These are phyloP conservation scores for Cladosporium halotolerans DNA, from an alignment of 2,329 filamentous ascomycete genomes.

Conservation along the genomic window DNA sequence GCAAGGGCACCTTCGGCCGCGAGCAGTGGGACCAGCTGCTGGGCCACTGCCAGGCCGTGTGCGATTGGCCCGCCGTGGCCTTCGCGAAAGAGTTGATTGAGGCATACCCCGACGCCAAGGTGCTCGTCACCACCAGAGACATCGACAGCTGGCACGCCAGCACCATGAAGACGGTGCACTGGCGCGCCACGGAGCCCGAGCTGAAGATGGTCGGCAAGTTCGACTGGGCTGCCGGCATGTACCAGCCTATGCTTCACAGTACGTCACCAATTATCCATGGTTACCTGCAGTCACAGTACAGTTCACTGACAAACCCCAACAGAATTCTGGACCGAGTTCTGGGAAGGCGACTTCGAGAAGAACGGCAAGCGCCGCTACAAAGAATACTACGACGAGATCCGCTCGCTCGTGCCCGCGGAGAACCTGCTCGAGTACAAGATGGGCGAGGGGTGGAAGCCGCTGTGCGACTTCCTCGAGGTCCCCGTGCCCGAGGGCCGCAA, in stretches of 20 bases:
- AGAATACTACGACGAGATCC: conserved; percentile 50
- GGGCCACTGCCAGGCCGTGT: conserved; percentile 59
- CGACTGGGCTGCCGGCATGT: conserved; percentile 61
- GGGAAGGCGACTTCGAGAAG: conserved; percentile 60
- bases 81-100: conserved; percentile 66
- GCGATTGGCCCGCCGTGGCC: conserved; percentile 61
- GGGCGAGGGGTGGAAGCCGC: conserved; percentile 48
- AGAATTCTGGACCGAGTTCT: conserved; percentile 62
- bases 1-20: conserved; percentile 55
- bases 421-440: conserved; percentile 50
- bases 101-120: conserved; percentile 66
- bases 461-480: conserved; percentile 50
- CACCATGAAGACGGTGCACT: conserved; percentile 62
- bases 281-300: not conserved
- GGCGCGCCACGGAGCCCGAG: conserved; percentile 60
- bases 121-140: conserved; percentile 61
- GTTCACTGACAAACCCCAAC: conserved; percentile 11
- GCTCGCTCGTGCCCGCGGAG: conserved; percentile 41
- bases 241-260: conserved; percentile 62
- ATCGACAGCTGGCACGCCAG: conserved; percentile 59
- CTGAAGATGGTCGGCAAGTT: conserved; percentile 48
- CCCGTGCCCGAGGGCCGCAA: conserved; percentile 43
- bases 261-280: conserved; percentile 13
- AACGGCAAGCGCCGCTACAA: conserved; percentile 58
- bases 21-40: conserved; percentile 65